phyloP scores from a whole-genome alignment of 2,329 filamentous ascomycete species.

The Lasiodiplodia gonubiensis region DNA sequence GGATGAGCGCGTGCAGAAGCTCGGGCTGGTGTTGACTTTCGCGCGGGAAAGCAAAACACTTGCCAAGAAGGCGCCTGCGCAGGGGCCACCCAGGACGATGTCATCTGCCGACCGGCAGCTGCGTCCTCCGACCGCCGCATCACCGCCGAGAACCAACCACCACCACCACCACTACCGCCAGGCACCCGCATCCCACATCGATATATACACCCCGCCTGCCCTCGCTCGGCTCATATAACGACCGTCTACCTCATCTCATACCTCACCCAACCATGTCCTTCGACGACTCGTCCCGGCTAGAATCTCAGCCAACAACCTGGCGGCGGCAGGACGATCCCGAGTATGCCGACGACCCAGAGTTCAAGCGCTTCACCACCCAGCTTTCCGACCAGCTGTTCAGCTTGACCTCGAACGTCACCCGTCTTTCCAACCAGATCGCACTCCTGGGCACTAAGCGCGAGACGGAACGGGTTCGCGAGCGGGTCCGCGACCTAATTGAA shows the following conservation, averaged over 20 bases:
- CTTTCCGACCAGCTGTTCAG: constrained; percentile 89
- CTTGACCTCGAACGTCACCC: constrained; percentile 84
- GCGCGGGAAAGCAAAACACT: constrained; percentile 28
- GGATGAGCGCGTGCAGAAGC: background rate
- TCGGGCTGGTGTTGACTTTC: constrained; percentile 26
- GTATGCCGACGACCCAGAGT: constrained; percentile 92
- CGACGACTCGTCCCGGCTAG: constrained; percentile 81
- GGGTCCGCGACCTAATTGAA: constrained; percentile 85
- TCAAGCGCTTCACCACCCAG: constrained; percentile 79
- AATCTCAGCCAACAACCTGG: constrained; percentile 74
- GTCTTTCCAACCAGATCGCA: constrained; percentile 81
- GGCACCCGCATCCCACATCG: constrained; percentile 7
- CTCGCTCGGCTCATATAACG: background rate
- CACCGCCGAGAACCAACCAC: constrained; percentile 22
- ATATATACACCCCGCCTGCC: background rate
- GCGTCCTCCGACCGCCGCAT: constrained; percentile 11
- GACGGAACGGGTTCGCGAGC: constrained; percentile 86
- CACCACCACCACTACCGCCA: constrained; percentile 12
- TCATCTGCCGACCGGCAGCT: constrained; percentile 19
- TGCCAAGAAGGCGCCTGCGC: constrained; percentile 10
- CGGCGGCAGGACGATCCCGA: constrained; percentile 72
- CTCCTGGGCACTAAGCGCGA: constrained; percentile 90
- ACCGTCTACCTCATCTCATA: background rate
- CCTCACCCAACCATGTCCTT: constrained; percentile 74
- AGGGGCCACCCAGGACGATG: constrained; percentile 13